Percentiles rank a stretch among this genome's conserved stretches.
These are phyloP conservation scores for Crithidia acanthocephali DNA, from an alignment of 208 protist genomes.

Conservation along the genomic window DNA sequence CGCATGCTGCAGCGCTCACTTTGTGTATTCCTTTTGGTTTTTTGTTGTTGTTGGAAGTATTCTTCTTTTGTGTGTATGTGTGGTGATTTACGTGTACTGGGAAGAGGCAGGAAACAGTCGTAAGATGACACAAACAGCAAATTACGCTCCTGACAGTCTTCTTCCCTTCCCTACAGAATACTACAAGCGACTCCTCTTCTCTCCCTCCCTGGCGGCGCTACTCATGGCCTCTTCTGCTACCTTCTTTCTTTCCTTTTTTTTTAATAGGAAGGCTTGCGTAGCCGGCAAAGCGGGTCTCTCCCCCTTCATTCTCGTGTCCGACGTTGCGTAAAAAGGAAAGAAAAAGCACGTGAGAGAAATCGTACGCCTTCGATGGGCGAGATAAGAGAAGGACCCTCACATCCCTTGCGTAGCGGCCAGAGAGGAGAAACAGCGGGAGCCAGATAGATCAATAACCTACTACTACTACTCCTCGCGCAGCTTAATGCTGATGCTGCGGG, in stretches of 20 bases:
- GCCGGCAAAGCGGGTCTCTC: no score
- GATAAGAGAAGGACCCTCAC: not conserved
- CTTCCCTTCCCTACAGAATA: constrained; percentile 12
- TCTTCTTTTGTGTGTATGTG: not conserved
- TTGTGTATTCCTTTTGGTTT: no score
- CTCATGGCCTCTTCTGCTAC: not conserved
- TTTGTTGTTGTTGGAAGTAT: no score
- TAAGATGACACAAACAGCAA: not conserved
- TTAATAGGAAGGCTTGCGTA: no score
- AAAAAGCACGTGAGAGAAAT: no score
- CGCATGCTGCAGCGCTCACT: no score
- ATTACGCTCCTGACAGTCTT: not conserved
- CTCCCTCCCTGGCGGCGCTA: not conserved
- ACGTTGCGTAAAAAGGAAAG: no score
- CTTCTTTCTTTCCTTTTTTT: no score
- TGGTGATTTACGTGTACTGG: constrained; percentile 14
- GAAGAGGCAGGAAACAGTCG: not conserved
- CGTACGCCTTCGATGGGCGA: no score
- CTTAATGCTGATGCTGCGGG: constrained; percentile 75
- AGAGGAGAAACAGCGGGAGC: not conserved
- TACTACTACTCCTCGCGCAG: constrained; percentile 26
- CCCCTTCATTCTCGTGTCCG: no score
- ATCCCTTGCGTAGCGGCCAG: not conserved
- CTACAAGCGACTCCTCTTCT: not conserved
- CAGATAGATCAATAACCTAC: not conserved